These are phyloP conservation scores for Hansenula lynferdii DNA, from an alignment of 1,139 yeast genomes.

Conservation along the genomic window DNA sequence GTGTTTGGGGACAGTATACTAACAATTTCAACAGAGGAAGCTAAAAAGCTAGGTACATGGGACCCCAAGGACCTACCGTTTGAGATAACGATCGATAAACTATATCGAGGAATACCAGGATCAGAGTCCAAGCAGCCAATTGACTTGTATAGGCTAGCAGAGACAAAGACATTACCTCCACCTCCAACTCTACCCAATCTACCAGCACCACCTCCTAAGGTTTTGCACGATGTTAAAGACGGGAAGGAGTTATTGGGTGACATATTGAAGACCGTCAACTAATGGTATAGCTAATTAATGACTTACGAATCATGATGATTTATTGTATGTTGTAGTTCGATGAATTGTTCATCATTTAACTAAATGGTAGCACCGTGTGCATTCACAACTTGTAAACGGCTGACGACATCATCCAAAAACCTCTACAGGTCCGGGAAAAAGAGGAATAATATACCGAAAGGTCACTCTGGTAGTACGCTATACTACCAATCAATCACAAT, in stretches of 20 bases:
- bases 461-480: too few relatives aligned
- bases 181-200: constrained; percentile 35
- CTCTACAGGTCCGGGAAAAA: too few relatives aligned
- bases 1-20: too few relatives aligned
- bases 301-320: too few relatives aligned
- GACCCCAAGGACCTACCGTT: constrained; percentile 35
- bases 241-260: constrained; percentile 14
- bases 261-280: constrained; percentile 16
- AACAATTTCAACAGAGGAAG: constrained; percentile 28
- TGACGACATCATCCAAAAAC: too few relatives aligned
- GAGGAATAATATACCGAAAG: too few relatives aligned
- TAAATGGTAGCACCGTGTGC: too few relatives aligned
- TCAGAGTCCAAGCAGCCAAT: constrained; percentile 6
- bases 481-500: too few relatives aligned
- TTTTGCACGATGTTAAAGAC: constrained; percentile 13
- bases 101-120: constrained; percentile 46
- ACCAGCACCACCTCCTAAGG: constrained; percentile 41
- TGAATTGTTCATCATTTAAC: too few relatives aligned
- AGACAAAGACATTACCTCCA: constrained; percentile 30
- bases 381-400: too few relatives aligned
- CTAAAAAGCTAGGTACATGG: constrained; percentile 45
- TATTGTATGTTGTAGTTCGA: too few relatives aligned
- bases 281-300: background rate
- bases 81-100: constrained; percentile 34
- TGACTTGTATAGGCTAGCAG: constrained; percentile 14